Evolutionary conservation across 83 land plant species (phyloP).

Genomic region (Picea engelmannii): DNA sequence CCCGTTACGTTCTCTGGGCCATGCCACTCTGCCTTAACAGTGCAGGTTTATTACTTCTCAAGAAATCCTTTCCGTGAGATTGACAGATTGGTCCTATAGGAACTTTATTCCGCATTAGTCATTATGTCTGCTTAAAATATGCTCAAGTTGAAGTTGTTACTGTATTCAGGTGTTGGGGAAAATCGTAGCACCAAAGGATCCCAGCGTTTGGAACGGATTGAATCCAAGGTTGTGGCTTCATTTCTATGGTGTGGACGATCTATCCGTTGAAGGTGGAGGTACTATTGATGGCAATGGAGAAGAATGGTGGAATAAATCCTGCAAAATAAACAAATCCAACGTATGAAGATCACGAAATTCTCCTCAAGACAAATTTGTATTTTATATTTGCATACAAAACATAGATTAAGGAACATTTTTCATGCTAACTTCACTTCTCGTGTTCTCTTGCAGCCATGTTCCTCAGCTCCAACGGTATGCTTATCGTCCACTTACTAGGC

Average conservation of each 20-base stretch:
- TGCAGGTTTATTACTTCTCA: constrained; percentile 29
- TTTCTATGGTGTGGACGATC: constrained; percentile 43
- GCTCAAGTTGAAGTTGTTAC: neutral
- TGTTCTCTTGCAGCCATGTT: constrained; percentile 8
- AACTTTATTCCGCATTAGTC: neutral
- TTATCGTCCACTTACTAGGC: neutral
- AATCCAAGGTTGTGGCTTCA: constrained; percentile 56
- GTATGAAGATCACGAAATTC: constrained; percentile 18
- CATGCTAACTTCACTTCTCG: neutral
- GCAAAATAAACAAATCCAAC: constrained; percentile 57
- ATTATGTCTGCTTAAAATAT: neutral
- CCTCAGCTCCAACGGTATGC: constrained; percentile 16
- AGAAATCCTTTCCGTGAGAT: neutral
- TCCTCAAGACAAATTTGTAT: no score
- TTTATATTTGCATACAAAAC: neutral
- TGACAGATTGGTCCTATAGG: neutral
- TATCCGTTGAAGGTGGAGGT: constrained; percentile 60
- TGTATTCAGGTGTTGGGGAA: constrained; percentile 46
- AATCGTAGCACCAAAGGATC: constrained; percentile 63
- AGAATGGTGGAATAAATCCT: constrained; percentile 74
- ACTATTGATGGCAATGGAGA: constrained; percentile 65
- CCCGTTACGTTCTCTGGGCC: constrained; percentile 54
- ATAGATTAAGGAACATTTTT: neutral
- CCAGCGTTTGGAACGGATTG: constrained; percentile 47
- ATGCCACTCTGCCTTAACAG: constrained; percentile 40